Conservation (phyloP, 129 eudicot genomes). For the Tanacetum coccineum region DNA sequence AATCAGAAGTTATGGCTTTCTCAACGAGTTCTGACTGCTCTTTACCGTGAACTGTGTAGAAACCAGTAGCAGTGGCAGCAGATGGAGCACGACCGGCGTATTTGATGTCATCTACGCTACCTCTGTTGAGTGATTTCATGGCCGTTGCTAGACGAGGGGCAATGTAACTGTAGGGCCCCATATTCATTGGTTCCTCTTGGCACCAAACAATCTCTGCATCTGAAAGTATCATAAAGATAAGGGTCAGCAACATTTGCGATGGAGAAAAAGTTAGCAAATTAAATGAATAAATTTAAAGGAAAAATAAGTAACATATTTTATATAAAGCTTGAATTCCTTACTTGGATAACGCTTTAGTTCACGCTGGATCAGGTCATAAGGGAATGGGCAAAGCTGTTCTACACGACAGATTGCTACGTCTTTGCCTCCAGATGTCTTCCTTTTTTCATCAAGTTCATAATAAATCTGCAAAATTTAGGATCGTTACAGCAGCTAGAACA, state of each 20-base stretch:
- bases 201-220: conserved; percentile 26
- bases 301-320: no score
- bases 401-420: conserved; percentile 87
- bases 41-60: conserved; percentile 22
- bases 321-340: conserved; percentile 29
- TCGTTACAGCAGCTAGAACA: conserved; percentile 1
- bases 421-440: conserved; percentile 48
- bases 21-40: conserved; percentile 24
- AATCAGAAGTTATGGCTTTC: conserved; percentile 25
- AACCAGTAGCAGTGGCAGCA: conserved; percentile 25
- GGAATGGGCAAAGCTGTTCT: conserved; percentile 97
- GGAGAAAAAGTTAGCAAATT: not conserved
- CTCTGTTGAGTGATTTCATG: conserved; percentile 24
- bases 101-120: conserved; percentile 19
- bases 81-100: conserved; percentile 25
- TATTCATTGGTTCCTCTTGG: conserved; percentile 29
- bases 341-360: conserved; percentile 95
- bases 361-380: conserved; percentile 87
- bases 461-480: conserved; percentile 53
- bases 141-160: conserved; percentile 29
- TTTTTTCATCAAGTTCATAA: conserved; percentile 85
- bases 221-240: not conserved
- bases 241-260: not conserved
- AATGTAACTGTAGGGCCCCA: conserved; percentile 23
- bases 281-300: not conserved